Evolutionary conservation across 1,139 yeast species (phyloP), one percentile per base, ranked within the genome.

Genomic region (Magnusiomyces fungicola): DNA sequence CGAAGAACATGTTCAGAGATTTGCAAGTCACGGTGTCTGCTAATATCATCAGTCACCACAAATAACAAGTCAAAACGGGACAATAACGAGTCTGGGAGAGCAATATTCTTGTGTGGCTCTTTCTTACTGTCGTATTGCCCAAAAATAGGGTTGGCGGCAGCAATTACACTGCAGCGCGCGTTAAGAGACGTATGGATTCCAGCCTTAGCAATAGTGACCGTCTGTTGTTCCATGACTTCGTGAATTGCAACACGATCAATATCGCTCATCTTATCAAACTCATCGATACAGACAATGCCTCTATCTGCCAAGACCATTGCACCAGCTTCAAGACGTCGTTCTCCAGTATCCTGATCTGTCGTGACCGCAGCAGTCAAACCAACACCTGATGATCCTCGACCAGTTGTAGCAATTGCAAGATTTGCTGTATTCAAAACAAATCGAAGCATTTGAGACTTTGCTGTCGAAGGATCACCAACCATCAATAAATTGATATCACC

Each of bases 391-490:
- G 97, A 90, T 53, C 98, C 99, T 67, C 96, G 81, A 72, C 99
- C 99, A 1, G 99, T 94, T 1, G 99, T 94, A 25, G 98, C 97
- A 60, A 92, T 90, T 1, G 98, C 98, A 59, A 92, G 73, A 1
- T 95, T 75, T 0, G 98, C 98, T 0, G 97, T 92, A 65, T 92
- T 92, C 55, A 92, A 73, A 19, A 94, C 97, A 65, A 92, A 92
- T 58, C 98, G 76, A 55, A 92, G 76, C 71, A 92, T 83, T 70
- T 92, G 98, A 2, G 97, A 90, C 66, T 92, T 92, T 34, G 98
- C 98, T 14, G 98, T 92, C 5, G 97, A 89, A 5, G 99, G 99
- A 67, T 92, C 99, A 69, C 99, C 99, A 38, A 92, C 97, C 96
- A 92, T 86, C 49, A 92, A 73, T 52, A 92, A 75, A 63, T 92